Evolutionary conservation across 192 early-diverging fungal species (phyloP).

Genomic region (Backusella tuberculispora): DNA sequence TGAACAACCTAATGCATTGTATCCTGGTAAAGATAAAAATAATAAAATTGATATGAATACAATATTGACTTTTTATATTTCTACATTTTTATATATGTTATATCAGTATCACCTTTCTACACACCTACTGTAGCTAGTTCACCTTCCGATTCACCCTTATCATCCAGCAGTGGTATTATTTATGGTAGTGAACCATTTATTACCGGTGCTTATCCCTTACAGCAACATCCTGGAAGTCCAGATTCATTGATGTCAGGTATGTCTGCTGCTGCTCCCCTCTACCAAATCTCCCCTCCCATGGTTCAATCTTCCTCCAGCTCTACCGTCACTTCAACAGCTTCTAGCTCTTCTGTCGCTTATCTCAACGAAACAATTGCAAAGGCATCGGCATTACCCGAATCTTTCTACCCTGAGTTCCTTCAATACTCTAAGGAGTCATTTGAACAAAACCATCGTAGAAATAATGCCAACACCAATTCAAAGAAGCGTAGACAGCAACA

Average conservation of each 20-base stretch:
- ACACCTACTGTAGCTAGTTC: slow-evolving; percentile 8
- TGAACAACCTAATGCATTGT: slow-evolving; percentile 22
- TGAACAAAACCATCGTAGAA: slow-evolving; percentile 33
- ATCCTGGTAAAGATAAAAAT: slow-evolving; percentile 30
- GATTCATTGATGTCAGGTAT: slow-evolving; percentile 28
- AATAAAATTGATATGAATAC: neutral
- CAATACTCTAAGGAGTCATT: slow-evolving; percentile 46
- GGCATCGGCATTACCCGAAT: slow-evolving; percentile 43
- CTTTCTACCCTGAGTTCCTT: slow-evolving; percentile 43
- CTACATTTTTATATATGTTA: neutral
- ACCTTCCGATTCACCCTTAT: neutral
- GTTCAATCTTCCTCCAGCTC: slow-evolving; percentile 26
- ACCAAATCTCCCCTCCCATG: slow-evolving; percentile 26
- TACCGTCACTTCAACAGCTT: slow-evolving; percentile 31
- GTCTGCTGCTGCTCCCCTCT: slow-evolving; percentile 19
- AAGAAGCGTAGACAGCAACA: slow-evolving; percentile 26
- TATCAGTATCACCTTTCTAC: slow-evolving; percentile 20
- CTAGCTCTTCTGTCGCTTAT: slow-evolving; percentile 28
- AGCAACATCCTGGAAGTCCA: slow-evolving; percentile 31
- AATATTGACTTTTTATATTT: neutral
- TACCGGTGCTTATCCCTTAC: neutral
- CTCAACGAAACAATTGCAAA: slow-evolving; percentile 44
- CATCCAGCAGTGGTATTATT: neutral
- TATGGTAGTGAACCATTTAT: slow-evolving; percentile 1
- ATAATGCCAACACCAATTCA: slow-evolving; percentile 18